These are phyloP conservation scores for Podaxis sp. DNA, from an alignment of 768 basidiomycete genomes.

Conservation along the genomic window DNA sequence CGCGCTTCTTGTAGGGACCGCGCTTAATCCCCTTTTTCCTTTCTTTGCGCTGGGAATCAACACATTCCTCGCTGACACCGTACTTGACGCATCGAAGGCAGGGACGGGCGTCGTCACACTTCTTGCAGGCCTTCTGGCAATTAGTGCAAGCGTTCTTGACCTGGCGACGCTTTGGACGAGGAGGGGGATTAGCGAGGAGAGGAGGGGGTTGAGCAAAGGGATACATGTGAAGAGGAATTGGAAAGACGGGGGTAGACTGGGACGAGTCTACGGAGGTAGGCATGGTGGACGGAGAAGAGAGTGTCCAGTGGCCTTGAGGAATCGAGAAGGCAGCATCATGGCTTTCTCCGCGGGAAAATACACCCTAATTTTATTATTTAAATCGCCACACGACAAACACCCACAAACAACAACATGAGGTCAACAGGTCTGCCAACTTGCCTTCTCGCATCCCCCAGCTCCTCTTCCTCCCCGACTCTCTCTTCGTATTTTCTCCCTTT, in stretches of 20 bases:
- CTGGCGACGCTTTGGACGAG: slow-evolving; percentile 77
- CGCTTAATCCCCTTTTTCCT: slow-evolving; percentile 85
- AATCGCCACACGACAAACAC: slow-evolving; percentile 32
- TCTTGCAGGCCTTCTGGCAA: slow-evolving; percentile 90
- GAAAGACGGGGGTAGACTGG: slow-evolving; percentile 45
- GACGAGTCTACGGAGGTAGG: slow-evolving; percentile 13
- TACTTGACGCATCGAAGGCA: slow-evolving; percentile 94
- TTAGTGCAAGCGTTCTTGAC: slow-evolving; percentile 92
- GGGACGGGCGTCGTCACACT: slow-evolving; percentile 88
- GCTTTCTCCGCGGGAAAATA: slow-evolving; percentile 11
- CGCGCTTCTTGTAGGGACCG: slow-evolving; percentile 94
- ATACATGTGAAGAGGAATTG: slow-evolving; percentile 69
- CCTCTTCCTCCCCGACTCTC: slow-evolving; percentile 18
- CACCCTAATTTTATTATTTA: slow-evolving; percentile 7
- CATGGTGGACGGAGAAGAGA: slow-evolving; percentile 18
- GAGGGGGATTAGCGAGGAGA: slow-evolving; percentile 41
- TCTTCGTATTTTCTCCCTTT: slow-evolving; percentile 19
- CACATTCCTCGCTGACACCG: slow-evolving; percentile 80
- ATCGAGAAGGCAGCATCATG: slow-evolving; percentile 11
- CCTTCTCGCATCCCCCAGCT: slow-evolving; percentile 15
- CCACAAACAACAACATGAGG: slow-evolving; percentile 37
- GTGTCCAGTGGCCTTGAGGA: slow-evolving; percentile 8
- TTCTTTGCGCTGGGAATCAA: slow-evolving; percentile 91
- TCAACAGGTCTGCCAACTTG: slow-evolving; percentile 22
- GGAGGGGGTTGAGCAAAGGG: slow-evolving; percentile 49